These are phyloP conservation scores for Hypericum androsaemum DNA, from an alignment of 345 rosid genomes.

Conservation along the genomic window DNA sequence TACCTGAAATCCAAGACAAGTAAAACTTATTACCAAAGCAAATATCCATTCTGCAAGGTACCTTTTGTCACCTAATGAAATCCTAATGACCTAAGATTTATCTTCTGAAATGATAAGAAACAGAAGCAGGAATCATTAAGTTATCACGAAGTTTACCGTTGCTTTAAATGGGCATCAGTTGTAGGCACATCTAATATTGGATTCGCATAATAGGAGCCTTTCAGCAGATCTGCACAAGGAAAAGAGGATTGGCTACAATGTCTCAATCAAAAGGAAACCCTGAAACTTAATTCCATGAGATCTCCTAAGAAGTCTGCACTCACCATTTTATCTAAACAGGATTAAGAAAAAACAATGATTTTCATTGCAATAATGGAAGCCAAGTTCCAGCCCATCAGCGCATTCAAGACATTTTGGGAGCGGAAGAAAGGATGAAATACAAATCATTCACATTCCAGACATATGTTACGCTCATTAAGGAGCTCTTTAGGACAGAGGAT, in stretches of 20 bases:
- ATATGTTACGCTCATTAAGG: too few relatives aligned
- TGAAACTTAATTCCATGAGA: too few relatives aligned
- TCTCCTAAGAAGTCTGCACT: too few relatives aligned
- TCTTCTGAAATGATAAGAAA: not conserved
- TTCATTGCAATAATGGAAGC: too few relatives aligned
- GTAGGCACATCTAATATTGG: conserved; percentile 75
- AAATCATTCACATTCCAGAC: too few relatives aligned
- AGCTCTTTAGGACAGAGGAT: too few relatives aligned
- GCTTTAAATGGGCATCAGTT: conserved; percentile 32
- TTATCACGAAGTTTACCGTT: conserved; percentile 33
- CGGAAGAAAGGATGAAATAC: too few relatives aligned
- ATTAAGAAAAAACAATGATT: too few relatives aligned
- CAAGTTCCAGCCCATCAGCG: too few relatives aligned
- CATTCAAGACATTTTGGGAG: too few relatives aligned
- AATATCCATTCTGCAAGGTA: not conserved
- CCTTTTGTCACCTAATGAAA: not conserved
- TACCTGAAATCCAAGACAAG: conserved; percentile 40
- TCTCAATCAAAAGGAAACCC: too few relatives aligned
- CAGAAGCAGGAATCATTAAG: not conserved
- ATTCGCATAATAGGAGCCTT: conserved; percentile 86
- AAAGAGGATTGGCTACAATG: not conserved
- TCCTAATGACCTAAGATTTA: not conserved
- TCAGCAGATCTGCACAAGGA: conserved; percentile 49
- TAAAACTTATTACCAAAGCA: not conserved
- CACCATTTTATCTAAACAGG: too few relatives aligned